A percentile compares a stretch with the other conserved stretches of the same genome.
Evolutionary conservation across 2,329 filamentous ascomycete species (phyloP).

Genomic region (Cladobotryum protrusum): DNA sequence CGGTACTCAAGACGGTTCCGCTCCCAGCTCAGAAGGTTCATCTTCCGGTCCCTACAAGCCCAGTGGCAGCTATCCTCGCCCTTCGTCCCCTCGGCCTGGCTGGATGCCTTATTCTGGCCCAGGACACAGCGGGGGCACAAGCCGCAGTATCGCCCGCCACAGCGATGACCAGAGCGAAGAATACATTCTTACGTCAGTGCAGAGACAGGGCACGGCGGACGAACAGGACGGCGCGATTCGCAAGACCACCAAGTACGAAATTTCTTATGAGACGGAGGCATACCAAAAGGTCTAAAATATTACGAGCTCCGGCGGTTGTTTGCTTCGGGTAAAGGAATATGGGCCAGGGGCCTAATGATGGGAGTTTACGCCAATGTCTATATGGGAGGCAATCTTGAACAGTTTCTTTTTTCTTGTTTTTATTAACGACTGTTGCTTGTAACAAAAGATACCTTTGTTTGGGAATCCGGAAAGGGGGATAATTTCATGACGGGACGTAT

Average conservation of each 20-base stretch:
- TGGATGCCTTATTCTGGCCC: constrained; percentile 30
- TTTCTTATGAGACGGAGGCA: constrained; percentile 25
- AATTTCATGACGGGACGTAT: too few species aligned
- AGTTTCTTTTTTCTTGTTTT: too few species aligned
- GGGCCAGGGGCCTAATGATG: too few species aligned
- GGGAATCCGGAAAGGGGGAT: too few species aligned
- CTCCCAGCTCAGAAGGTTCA: constrained; percentile 9
- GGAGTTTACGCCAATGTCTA: too few species aligned
- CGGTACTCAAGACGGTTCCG: constrained; percentile 9
- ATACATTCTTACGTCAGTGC: constrained; percentile 24
- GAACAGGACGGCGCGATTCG: constrained; percentile 23
- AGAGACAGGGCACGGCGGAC: constrained; percentile 10
- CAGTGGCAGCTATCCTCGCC: constrained; percentile 16
- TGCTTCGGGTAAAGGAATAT: neutral
- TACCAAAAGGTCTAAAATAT: constrained; percentile 4
- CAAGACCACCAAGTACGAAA: constrained; percentile 31
- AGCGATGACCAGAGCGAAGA: constrained; percentile 29
- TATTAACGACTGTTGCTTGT: too few species aligned
- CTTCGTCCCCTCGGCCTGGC: constrained; percentile 14
- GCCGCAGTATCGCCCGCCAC: constrained; percentile 22
- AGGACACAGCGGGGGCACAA: constrained; percentile 21
- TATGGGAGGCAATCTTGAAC: too few species aligned
- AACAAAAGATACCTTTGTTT: too few species aligned
- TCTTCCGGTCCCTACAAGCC: constrained; percentile 15
- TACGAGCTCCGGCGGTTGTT: neutral